A percentile compares a stretch with the other conserved stretches of the same genome.
These are phyloP conservation scores for Coemansia sp. DNA, from an alignment of 192 early-diverging fungal genomes.

Conservation along the genomic window DNA sequence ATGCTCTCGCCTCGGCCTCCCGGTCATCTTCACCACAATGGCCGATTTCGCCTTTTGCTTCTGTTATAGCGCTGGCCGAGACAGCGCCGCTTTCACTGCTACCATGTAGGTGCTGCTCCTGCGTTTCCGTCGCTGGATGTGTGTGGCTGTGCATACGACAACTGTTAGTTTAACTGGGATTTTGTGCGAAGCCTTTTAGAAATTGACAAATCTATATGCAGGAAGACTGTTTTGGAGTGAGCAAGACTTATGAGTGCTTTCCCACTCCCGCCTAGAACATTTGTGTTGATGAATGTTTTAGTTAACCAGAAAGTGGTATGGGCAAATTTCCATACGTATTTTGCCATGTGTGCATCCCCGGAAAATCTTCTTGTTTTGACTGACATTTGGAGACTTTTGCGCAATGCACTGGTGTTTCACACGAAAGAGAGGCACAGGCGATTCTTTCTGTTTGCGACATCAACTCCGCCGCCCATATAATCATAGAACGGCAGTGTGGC, in stretches of 20 bases:
- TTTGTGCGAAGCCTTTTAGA: neutral
- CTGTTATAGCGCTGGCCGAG: neutral
- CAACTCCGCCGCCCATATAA: neutral
- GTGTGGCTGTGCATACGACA: neutral
- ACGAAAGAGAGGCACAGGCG: neutral
- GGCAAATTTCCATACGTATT: neutral
- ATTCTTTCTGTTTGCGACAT: neutral
- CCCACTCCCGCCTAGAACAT: neutral
- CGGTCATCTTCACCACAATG: constrained; percentile 3
- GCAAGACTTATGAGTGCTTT: neutral
- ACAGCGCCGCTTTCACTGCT: neutral
- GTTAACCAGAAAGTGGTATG: neutral
- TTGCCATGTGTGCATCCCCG: neutral
- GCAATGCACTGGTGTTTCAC: neutral
- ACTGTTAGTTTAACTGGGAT: neutral
- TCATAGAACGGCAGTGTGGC: neutral
- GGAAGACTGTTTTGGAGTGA: neutral
- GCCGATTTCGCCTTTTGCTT: constrained; percentile 2
- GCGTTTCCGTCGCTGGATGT: neutral
- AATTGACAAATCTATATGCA: neutral
- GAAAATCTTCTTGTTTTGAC: neutral
- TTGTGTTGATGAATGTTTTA: neutral
- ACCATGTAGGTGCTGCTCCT: neutral
- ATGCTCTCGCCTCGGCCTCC: constrained; percentile 27
- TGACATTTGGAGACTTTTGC: neutral